phyloP scores from a whole-genome alignment of 2,329 filamentous ascomycete genomes.

The Cercospora citrullina region DNA sequence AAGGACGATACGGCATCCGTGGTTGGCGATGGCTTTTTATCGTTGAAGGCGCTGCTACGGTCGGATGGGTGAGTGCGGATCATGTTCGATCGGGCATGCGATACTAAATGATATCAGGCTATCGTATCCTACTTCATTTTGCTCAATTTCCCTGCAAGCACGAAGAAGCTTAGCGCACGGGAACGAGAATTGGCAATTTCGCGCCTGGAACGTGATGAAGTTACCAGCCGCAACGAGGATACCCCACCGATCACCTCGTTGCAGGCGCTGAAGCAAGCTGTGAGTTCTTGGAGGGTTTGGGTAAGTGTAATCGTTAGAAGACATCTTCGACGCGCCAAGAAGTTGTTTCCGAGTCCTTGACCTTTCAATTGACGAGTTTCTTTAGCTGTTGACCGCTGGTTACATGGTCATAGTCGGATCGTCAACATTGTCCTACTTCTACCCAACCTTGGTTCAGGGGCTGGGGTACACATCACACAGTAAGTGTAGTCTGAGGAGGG shows the following conservation, averaged over 20 bases:
- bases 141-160: slow-evolving; percentile 53
- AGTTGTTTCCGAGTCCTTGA: no score
- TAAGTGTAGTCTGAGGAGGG: not conserved
- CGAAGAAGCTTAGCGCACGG: slow-evolving; percentile 44
- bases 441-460: slow-evolving; percentile 54
- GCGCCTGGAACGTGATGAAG: slow-evolving; percentile 48
- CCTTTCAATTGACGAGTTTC: no score
- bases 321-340: no score
- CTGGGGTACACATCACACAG: slow-evolving; percentile 49
- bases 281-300: slow-evolving; percentile 51
- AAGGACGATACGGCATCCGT: slow-evolving; percentile 43
- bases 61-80: slow-evolving; percentile 37
- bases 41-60: slow-evolving; percentile 46
- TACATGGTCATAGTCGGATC: slow-evolving; percentile 55
- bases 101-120: slow-evolving; percentile 26
- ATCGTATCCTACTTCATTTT: slow-evolving; percentile 49
- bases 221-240: slow-evolving; percentile 39
- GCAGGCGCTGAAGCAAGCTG: slow-evolving; percentile 43
- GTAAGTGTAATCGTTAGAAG: no score
- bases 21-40: slow-evolving; percentile 49
- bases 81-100: no score
- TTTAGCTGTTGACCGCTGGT: slow-evolving; percentile 47
- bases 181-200: slow-evolving; percentile 48
- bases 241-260: slow-evolving; percentile 40
- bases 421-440: slow-evolving; percentile 56